phyloP scores from a whole-genome alignment of 352 stramenopile genomes.

The Phytophthora sp. region DNA sequence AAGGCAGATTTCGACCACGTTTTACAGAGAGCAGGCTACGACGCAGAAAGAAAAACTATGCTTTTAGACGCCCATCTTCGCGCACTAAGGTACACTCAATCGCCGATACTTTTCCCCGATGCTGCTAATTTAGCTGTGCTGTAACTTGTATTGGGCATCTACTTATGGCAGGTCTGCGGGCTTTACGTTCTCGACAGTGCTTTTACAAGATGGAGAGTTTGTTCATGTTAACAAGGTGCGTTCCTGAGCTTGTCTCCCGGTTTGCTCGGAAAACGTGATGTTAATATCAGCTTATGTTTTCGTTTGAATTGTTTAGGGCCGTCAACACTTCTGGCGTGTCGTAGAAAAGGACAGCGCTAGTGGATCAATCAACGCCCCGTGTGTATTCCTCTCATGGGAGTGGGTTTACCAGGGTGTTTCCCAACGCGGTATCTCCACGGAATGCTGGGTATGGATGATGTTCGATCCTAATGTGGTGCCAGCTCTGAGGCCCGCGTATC shows the following conservation, averaged over 20 bases:
- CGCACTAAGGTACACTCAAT: slow-evolving; percentile 48
- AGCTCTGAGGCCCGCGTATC: neutral
- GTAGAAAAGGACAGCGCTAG: slow-evolving; percentile 52
- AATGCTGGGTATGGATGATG: slow-evolving; percentile 67
- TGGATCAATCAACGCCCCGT: slow-evolving; percentile 53
- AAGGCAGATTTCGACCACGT: slow-evolving; percentile 70
- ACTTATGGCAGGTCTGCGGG: slow-evolving; percentile 52
- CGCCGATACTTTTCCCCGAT: slow-evolving; percentile 3
- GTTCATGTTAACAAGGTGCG: slow-evolving; percentile 85
- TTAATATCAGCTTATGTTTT: neutral
- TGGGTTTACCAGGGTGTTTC: slow-evolving; percentile 89
- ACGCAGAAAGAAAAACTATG: slow-evolving; percentile 68
- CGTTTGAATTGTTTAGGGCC: slow-evolving; percentile 43
- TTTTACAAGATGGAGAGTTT: slow-evolving; percentile 79
- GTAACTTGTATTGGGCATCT: neutral
- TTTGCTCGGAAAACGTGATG: neutral
- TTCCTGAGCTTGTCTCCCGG: neutral
- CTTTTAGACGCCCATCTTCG: slow-evolving; percentile 78
- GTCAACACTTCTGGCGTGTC: slow-evolving; percentile 85
- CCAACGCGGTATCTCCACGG: slow-evolving; percentile 76
- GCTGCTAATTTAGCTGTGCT: neutral
- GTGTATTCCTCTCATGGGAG: slow-evolving; percentile 85
- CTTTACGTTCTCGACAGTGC: slow-evolving; percentile 78
- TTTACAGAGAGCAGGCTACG: slow-evolving; percentile 65
- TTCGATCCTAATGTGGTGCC: neutral